Evolutionary conservation across 306 rosid genomes (phyloP), one percentile per base, ranked within the genome.

Genomic region (Psophocarpus tetragonolobus): DNA sequence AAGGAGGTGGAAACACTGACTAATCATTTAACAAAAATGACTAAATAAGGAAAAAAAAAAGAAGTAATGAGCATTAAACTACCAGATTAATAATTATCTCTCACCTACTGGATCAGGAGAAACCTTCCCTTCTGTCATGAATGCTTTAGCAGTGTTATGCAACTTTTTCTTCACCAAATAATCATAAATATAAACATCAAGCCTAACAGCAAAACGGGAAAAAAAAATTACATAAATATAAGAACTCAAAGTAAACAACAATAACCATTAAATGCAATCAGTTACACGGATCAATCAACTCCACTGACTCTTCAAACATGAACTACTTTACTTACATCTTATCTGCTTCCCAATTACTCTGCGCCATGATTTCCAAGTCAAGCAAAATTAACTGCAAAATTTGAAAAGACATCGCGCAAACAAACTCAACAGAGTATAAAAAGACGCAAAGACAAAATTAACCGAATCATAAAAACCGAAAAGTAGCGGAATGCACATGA

Each of bases 281-380:
- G 9, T 21, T 53, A 20, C 39, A 41, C 13, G 9, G 54, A 74
- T 66, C 80, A 67, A 56, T 56, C 48, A 68, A 23, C 65, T 27
- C 57, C 20, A 66, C 10, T 61, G 14, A 15, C 61, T 53, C 48
- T 1, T 41, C 69, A 81, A 74, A 44, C 45, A 74, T 23, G 48
- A 71, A 61, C 26, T 53, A 35, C 42, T 50, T 12, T 32, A 38
- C 60, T 58, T 87, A 94, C 98, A 94, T 94, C 89, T 94, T 94
- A 90, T 94, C 98, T 18, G 98, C 98, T 84, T 94, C 98, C 98
- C 98, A 94, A 84, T 87, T 91, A 74, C 93, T 94, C 90, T 90
- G 96, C 74, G 94, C 92, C 98, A 94, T 94, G 74, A 73, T 72
- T 67, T 69, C 77, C 18, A 42, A 68, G 17, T 76, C 58, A 68